Conservation (phyloP, 108 stramenopile genomes). For the Nitzschia inconspicua region DNA sequence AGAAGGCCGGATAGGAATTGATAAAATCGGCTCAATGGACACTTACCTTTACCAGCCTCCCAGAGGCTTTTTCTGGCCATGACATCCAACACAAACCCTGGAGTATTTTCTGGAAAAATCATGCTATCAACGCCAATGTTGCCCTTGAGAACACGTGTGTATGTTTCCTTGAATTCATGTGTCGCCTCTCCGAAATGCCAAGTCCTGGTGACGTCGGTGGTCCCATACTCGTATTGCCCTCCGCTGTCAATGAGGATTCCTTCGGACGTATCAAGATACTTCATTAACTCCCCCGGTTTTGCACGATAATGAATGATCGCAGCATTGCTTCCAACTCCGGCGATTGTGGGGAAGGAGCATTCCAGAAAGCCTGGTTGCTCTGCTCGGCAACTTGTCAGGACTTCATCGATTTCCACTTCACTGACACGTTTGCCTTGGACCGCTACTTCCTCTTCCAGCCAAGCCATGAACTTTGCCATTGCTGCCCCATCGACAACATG, state of each 20-base stretch:
- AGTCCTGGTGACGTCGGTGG: constrained; percentile 97
- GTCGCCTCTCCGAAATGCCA: constrained; percentile 90
- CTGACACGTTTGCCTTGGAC: constrained; percentile 59
- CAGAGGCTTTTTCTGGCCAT: constrained; percentile 90
- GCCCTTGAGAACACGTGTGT: constrained; percentile 94
- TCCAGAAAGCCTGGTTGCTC: constrained; percentile 77
- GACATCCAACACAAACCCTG: constrained; percentile 93
- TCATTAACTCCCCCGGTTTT: constrained; percentile 57
- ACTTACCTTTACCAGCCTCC: constrained; percentile 55
- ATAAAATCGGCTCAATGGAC: background rate
- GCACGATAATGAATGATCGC: constrained; percentile 97
- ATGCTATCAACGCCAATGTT: constrained; percentile 90
- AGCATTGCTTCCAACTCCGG: constrained; percentile 93
- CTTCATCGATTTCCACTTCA: constrained; percentile 87
- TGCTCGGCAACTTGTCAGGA: constrained; percentile 78
- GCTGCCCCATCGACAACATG: constrained; percentile 96
- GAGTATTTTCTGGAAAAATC: constrained; percentile 93
- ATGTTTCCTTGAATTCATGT: constrained; percentile 69
- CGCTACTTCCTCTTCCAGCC: constrained; percentile 76
- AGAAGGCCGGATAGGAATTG: no score
- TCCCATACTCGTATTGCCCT: constrained; percentile 94
- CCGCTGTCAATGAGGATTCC: constrained; percentile 93
- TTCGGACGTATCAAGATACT: constrained; percentile 59
- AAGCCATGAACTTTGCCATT: constrained; percentile 88
- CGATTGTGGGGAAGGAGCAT: constrained; percentile 92